phyloP scores from a whole-genome alignment of 2,329 filamentous ascomycete species.

The Fusarium chaquense region DNA sequence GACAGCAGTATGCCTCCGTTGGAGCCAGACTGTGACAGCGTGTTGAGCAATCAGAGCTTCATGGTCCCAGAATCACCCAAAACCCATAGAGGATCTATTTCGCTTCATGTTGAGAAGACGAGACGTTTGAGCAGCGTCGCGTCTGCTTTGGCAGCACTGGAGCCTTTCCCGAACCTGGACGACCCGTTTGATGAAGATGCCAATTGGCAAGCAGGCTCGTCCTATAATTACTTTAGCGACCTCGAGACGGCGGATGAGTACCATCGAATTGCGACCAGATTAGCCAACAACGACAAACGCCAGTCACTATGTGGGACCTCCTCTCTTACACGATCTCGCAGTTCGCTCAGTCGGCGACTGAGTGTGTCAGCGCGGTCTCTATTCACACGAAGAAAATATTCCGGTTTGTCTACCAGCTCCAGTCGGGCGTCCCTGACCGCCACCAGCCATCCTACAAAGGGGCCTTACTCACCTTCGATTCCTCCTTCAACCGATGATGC shows the following conservation, averaged over 20 bases:
- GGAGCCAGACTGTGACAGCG: conserved; percentile 45
- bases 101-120: conserved; percentile 32
- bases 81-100: conserved; percentile 20
- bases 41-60: conserved; percentile 43
- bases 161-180: conserved; percentile 14
- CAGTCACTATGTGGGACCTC: conserved; percentile 34
- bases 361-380: conserved; percentile 46
- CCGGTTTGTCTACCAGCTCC: conserved; percentile 28
- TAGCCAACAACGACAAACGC: conserved; percentile 48
- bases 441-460: conserved; percentile 33
- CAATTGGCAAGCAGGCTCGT: conserved; percentile 31
- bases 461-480: conserved; percentile 29
- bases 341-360: conserved; percentile 42
- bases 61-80: conserved; percentile 36
- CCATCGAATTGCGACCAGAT: conserved; percentile 51
- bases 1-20: conserved; percentile 42
- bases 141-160: conserved; percentile 12
- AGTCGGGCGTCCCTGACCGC: conserved; percentile 28
- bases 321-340: conserved; percentile 27
- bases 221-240: conserved; percentile 50
- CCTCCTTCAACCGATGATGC: conserved; percentile 23
- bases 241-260: conserved; percentile 52
- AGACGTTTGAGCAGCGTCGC: conserved; percentile 30
- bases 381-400: conserved; percentile 47
- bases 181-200: conserved; percentile 32